These are phyloP conservation scores for Fragaria iinumae DNA, from an alignment of 306 rosid species.

Conservation along the genomic window DNA sequence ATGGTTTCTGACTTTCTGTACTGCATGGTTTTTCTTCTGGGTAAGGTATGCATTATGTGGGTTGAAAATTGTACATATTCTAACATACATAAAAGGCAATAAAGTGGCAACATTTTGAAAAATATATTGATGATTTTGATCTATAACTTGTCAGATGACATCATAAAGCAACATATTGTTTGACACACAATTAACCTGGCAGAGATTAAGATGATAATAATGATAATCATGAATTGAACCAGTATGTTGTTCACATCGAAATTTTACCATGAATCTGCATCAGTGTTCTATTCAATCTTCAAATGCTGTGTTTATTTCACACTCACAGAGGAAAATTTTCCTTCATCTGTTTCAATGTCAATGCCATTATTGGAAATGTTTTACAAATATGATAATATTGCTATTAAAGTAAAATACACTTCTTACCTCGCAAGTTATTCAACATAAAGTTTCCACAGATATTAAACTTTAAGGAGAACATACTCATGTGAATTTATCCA, in stretches of 20 bases:
- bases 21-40: neutral
- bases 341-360: neutral
- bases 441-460: neutral
- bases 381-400: neutral
- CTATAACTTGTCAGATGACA: neutral
- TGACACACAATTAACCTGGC: neutral
- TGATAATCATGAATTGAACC: neutral
- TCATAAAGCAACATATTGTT: neutral
- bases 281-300: neutral
- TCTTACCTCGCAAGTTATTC: neutral
- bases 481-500: neutral
- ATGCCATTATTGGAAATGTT: neutral
- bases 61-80: neutral
- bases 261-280: neutral
- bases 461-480: neutral
- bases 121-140: neutral
- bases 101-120: neutral
- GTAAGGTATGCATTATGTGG: neutral
- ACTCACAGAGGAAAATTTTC: neutral
- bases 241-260: neutral
- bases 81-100: neutral
- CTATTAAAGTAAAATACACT: neutral
- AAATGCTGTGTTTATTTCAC: neutral
- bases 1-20: neutral
- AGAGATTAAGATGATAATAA: neutral